phyloP scores from a whole-genome alignment of 768 basidiomycete species.

The Mycena polygramma region DNA sequence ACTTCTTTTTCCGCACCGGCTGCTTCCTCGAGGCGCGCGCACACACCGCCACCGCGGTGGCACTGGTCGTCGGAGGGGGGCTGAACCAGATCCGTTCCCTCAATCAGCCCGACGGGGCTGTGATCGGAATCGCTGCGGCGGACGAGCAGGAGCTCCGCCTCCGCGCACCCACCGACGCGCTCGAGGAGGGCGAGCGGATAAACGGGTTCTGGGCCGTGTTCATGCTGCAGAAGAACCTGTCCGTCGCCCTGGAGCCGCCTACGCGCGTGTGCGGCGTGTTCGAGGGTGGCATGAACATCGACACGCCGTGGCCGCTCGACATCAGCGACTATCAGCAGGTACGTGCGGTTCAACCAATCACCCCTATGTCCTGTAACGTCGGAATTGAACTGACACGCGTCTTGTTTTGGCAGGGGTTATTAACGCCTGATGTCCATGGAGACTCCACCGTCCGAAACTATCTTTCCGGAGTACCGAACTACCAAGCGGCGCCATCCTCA shows the following conservation, averaged over 20 bases:
- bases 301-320: constrained; percentile 67
- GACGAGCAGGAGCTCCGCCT: constrained; percentile 52
- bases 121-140: constrained; percentile 50
- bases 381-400: constrained; percentile 27
- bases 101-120: constrained; percentile 46
- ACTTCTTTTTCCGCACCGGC: constrained; percentile 74
- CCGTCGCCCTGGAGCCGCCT: constrained; percentile 66
- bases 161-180: constrained; percentile 54
- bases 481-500: constrained; percentile 47
- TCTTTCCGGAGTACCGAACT: constrained; percentile 49
- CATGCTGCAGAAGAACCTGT: constrained; percentile 68
- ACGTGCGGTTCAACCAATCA: constrained; percentile 15
- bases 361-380: not conserved
- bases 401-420: constrained; percentile 51
- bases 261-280: constrained; percentile 66
- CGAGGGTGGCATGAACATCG: constrained; percentile 63
- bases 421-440: constrained; percentile 58
- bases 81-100: constrained; percentile 58
- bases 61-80: constrained; percentile 48
- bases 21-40: constrained; percentile 72
- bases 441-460: constrained; percentile 65
- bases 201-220: constrained; percentile 77
- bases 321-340: constrained; percentile 55
- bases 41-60: constrained; percentile 66
- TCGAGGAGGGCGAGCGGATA: constrained; percentile 76